Evolutionary conservation across 2,329 filamentous ascomycete species (phyloP).

Genomic region (Pseudogymnoascus sp.): DNA sequence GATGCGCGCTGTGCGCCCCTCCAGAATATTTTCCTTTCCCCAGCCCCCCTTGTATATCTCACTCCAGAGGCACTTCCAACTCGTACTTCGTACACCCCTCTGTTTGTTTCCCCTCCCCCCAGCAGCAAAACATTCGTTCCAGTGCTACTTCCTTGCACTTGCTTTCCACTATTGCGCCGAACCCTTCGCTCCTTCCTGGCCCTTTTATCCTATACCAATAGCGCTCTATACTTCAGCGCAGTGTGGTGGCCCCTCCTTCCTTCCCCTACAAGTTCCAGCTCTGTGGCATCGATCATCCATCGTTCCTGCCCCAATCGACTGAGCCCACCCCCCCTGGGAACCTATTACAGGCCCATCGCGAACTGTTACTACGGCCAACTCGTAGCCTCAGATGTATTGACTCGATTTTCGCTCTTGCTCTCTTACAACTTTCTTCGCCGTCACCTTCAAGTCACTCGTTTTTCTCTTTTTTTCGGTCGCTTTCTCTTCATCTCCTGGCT

Average conservation of each 20-base stretch:
- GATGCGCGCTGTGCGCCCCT: background rate
- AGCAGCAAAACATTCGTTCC: background rate
- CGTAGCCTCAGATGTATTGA: constrained; percentile 1
- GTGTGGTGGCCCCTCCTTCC: background rate
- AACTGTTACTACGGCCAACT: background rate
- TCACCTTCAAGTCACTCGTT: constrained; percentile 6
- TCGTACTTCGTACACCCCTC: background rate
- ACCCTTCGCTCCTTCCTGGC: background rate
- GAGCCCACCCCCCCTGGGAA: background rate
- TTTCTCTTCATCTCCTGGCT: background rate
- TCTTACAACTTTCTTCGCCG: constrained; percentile 4
- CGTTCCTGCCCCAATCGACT: constrained; percentile 1
- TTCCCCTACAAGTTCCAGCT: background rate
- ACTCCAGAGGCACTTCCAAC: background rate
- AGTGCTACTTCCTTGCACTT: background rate
- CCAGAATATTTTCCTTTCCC: background rate
- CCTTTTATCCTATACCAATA: background rate
- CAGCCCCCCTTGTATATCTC: background rate
- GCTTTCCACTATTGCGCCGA: background rate
- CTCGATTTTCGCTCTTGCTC: background rate
- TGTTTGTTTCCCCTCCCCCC: background rate
- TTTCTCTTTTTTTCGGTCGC: background rate
- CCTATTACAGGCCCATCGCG: background rate
- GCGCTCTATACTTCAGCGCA: background rate
- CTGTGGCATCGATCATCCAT: background rate